Percentiles rank a stretch among this genome's conserved stretches.
These are phyloP conservation scores for Mucor indicus DNA, from an alignment of 371 early-diverging fungal genomes.

Conservation along the genomic window DNA sequence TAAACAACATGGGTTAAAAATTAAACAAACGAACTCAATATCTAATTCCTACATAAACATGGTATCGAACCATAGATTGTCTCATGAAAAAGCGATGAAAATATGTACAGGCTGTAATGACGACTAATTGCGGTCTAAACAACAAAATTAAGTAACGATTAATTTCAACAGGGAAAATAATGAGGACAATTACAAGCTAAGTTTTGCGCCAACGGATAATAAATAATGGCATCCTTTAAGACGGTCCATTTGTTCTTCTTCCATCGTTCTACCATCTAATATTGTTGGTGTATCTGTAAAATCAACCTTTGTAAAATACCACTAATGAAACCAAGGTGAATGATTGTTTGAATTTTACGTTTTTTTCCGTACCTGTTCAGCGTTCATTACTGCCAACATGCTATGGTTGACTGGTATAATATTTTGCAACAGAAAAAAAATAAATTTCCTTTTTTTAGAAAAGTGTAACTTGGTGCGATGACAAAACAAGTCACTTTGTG, in stretches of 20 bases:
- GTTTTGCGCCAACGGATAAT: constrained; percentile 58
- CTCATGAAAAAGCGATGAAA: constrained; percentile 86
- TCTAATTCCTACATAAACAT: constrained; percentile 69
- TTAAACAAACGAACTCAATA: not conserved
- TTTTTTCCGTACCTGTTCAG: constrained; percentile 1
- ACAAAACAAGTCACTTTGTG: too few relatives aligned
- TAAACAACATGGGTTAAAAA: constrained; percentile 18
- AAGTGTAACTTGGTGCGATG: too few relatives aligned
- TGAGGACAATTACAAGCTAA: constrained; percentile 52
- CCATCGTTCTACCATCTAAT: constrained; percentile 41
- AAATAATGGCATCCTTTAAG: constrained; percentile 67
- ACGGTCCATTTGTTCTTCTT: constrained; percentile 56
- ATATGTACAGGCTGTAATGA: constrained; percentile 69
- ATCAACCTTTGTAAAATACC: constrained; percentile 70
- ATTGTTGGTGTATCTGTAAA: constrained; percentile 63
- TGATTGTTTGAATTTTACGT: too few relatives aligned
- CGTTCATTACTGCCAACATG: constrained; percentile 5
- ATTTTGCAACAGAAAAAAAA: not conserved
- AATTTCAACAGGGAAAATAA: not conserved
- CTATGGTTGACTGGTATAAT: constrained; percentile 4
- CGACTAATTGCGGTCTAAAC: constrained; percentile 59
- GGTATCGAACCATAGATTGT: constrained; percentile 60
- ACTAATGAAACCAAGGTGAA: too few relatives aligned
- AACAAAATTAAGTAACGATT: not conserved
- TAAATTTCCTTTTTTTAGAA: not conserved